Conservation (phyloP, 2,329 filamentous ascomycete genomes). For the Lojkania enalia region DNA sequence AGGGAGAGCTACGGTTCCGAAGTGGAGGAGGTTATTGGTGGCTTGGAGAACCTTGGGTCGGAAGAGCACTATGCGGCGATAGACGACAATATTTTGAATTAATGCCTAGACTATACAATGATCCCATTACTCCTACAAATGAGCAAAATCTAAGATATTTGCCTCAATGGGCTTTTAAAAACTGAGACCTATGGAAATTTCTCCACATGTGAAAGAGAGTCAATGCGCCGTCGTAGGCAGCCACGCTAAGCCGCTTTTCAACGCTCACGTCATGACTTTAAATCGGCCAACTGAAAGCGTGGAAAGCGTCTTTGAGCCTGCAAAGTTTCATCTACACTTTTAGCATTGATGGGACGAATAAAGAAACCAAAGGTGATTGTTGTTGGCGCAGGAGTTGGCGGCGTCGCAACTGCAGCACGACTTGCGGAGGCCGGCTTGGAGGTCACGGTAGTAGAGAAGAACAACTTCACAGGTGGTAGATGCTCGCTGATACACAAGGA, state of each 20-base stretch:
- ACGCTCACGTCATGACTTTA: not conserved
- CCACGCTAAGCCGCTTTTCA: too few relatives aligned
- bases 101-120: too few relatives aligned
- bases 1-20: conserved; percentile 53
- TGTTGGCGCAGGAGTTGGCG: conserved; percentile 69
- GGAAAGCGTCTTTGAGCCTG: not conserved
- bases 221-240: too few relatives aligned
- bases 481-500: conserved; percentile 67
- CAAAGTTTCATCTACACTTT: not conserved
- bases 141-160: too few relatives aligned
- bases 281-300: not conserved
- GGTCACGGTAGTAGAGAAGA: conserved; percentile 81
- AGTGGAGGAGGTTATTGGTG: conserved; percentile 56
- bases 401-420: conserved; percentile 71
- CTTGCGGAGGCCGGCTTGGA: conserved; percentile 70
- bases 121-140: too few relatives aligned
- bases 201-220: too few relatives aligned
- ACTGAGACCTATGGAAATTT: too few relatives aligned
- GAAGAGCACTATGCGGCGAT: too few relatives aligned
- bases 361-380: conserved; percentile 28
- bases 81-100: too few relatives aligned
- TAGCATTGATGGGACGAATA: conserved; percentile 10
- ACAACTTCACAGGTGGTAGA: conserved; percentile 70
- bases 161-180: too few relatives aligned
- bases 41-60: conserved; percentile 60